Percentiles rank a stretch among this genome's conserved stretches.
phyloP scores from a whole-genome alignment of 441 rosid genomes.

The Erodium chrysanthum region DNA sequence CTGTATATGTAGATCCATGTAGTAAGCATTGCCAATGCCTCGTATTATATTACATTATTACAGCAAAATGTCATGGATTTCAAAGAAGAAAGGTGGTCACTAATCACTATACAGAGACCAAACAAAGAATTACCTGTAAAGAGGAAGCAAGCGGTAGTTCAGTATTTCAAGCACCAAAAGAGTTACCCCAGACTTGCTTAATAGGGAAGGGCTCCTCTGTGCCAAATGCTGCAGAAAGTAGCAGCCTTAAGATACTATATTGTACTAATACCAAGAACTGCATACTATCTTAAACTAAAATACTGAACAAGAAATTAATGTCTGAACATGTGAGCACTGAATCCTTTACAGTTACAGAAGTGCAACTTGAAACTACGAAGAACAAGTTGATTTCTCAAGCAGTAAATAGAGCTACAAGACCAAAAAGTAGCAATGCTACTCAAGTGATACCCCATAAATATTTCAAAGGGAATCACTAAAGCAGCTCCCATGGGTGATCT shows the following conservation, averaged over 20 bases:
- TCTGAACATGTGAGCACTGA: neutral
- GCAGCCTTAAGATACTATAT: constrained; percentile 19
- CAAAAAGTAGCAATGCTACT: neutral
- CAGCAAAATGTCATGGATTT: constrained; percentile 10
- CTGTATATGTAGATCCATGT: neutral
- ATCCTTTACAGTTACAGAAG: neutral
- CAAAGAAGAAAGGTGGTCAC: constrained; percentile 14
- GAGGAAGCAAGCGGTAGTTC: constrained; percentile 89
- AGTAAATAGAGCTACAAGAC: neutral
- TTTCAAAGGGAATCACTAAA: neutral
- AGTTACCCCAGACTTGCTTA: constrained; percentile 85
- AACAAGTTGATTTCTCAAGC: neutral
- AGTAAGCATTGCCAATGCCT: too few relatives aligned
- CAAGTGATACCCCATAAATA: neutral
- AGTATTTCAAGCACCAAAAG: constrained; percentile 86
- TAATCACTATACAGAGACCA: neutral
- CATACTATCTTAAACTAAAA: neutral
- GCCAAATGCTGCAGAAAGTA: constrained; percentile 68
- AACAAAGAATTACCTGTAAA: constrained; percentile 57
- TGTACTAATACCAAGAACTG: constrained; percentile 11
- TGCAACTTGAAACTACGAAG: constrained; percentile 3
- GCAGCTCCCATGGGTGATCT: neutral
- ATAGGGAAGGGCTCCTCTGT: constrained; percentile 68
- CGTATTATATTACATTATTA: constrained; percentile 1
- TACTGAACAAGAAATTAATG: constrained; percentile 11